phyloP scores from a whole-genome alignment of 2,329 filamentous ascomycete species.

The Uncinocarpus reesii region DNA sequence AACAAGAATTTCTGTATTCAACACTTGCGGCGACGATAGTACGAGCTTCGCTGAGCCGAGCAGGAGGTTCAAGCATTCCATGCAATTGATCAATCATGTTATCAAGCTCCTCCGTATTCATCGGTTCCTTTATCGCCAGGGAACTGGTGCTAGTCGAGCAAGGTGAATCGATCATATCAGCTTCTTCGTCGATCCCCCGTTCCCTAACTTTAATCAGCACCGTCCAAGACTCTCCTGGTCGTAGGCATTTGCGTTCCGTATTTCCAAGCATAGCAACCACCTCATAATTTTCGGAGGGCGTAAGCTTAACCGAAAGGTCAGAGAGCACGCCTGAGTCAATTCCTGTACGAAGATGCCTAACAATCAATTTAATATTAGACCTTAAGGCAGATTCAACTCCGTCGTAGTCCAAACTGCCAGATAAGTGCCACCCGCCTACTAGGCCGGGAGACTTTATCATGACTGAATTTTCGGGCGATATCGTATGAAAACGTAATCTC shows the following conservation, averaged over 20 bases:
- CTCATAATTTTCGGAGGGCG: slow-evolving; percentile 19
- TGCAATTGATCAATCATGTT: slow-evolving; percentile 25
- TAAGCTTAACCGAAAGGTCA: slow-evolving; percentile 22
- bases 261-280: slow-evolving; percentile 21
- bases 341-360: slow-evolving; percentile 25
- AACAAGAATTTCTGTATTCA: slow-evolving; percentile 26
- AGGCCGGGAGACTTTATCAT: slow-evolving; percentile 15
- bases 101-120: slow-evolving; percentile 16
- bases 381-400: slow-evolving; percentile 17
- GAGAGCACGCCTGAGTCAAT: slow-evolving; percentile 22
- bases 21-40: slow-evolving; percentile 23
- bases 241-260: slow-evolving; percentile 19
- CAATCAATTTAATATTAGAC: slow-evolving; percentile 19
- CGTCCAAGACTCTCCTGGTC: slow-evolving; percentile 28
- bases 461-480: slow-evolving; percentile 23
- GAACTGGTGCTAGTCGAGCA: neutral
- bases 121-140: slow-evolving; percentile 7
- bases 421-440: slow-evolving; percentile 25
- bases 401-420: slow-evolving; percentile 17
- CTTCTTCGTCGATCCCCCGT: neutral
- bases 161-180: neutral
- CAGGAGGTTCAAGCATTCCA: slow-evolving; percentile 21
- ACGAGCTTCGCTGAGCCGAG: slow-evolving; percentile 16
- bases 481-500: slow-evolving; percentile 27
- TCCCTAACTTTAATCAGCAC: slow-evolving; percentile 21